Evolutionary conservation across 2,329 filamentous ascomycete genomes (phyloP).

Genomic region (Celoporthe dispersa): DNA sequence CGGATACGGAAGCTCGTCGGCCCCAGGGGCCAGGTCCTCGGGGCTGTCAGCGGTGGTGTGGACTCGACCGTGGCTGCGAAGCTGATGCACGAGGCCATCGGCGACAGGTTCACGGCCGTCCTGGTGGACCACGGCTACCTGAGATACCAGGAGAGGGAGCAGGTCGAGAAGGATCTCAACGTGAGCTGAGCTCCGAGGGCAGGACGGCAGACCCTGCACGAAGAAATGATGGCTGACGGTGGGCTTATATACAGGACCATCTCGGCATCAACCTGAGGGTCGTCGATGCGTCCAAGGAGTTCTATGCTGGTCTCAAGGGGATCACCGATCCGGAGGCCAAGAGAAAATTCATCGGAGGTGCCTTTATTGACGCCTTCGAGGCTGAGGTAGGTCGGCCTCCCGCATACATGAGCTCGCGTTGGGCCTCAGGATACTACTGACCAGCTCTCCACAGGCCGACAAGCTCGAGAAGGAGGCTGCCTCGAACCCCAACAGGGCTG

Average conservation of each 20-base stretch:
- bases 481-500: constrained; percentile 51
- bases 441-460: constrained; percentile 7
- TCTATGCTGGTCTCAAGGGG: constrained; percentile 77
- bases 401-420: background rate
- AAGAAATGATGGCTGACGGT: constrained; percentile 15
- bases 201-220: background rate
- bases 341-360: constrained; percentile 65
- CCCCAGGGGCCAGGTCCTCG: constrained; percentile 73
- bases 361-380: constrained; percentile 26
- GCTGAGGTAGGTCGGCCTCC: constrained; percentile 10
- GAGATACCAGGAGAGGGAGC: constrained; percentile 80
- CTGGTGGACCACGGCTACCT: constrained; percentile 84
- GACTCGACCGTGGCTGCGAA: constrained; percentile 87
- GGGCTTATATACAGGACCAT: constrained; percentile 67
- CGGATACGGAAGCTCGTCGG: constrained; percentile 85
- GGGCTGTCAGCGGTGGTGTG: constrained; percentile 70
- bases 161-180: constrained; percentile 67
- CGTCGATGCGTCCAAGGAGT: constrained; percentile 76
- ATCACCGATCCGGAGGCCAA: constrained; percentile 83
- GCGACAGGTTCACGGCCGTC: constrained; percentile 68
- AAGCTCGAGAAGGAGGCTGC: constrained; percentile 59
- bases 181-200: constrained; percentile 19
- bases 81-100: constrained; percentile 85
- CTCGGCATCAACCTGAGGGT: constrained; percentile 91
- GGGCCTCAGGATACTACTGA: background rate